phyloP scores from a whole-genome alignment of 1,139 yeast genomes.

The Pichia sp. region DNA sequence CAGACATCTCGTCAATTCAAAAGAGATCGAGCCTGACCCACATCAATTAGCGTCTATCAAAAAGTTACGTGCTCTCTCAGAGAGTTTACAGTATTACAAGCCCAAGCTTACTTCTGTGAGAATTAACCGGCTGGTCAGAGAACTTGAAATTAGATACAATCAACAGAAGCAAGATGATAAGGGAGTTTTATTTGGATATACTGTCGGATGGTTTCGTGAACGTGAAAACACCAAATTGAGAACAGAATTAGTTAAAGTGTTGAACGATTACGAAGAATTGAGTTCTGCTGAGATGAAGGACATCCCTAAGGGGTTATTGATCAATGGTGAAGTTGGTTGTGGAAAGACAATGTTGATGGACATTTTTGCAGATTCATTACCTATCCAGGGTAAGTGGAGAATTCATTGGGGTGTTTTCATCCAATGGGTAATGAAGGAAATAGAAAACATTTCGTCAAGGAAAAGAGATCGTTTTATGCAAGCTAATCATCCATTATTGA shows the following conservation, averaged over 20 bases:
- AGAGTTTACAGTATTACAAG: conserved; percentile 44
- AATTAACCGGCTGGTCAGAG: conserved; percentile 44
- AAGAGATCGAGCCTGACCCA: conserved; percentile 50
- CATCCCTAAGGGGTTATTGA: conserved; percentile 55
- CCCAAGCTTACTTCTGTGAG: conserved; percentile 52
- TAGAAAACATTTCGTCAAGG: conserved; percentile 50
- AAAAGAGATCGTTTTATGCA: conserved; percentile 29
- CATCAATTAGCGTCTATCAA: conserved; percentile 40
- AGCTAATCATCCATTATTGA: conserved; percentile 34
- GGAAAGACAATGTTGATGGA: conserved; percentile 76
- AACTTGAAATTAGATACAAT: conserved; percentile 40
- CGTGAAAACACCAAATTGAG: conserved; percentile 17
- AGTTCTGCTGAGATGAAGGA: conserved; percentile 41
- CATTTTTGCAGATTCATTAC: conserved; percentile 61
- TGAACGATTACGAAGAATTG: conserved; percentile 63
- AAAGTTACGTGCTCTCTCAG: conserved; percentile 11
- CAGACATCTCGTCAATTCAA: conserved; percentile 48
- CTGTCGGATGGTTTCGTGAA: conserved; percentile 22
- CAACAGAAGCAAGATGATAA: conserved; percentile 10
- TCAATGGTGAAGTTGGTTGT: conserved; percentile 74
- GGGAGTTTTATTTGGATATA: conserved; percentile 14
- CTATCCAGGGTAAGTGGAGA: conserved; percentile 59
- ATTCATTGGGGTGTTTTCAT: conserved; percentile 72
- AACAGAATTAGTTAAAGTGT: conserved; percentile 41
- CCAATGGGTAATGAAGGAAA: conserved; percentile 61